phyloP scores from a whole-genome alignment of 1,284 basidiomycete species.

The Cyathus olla region DNA sequence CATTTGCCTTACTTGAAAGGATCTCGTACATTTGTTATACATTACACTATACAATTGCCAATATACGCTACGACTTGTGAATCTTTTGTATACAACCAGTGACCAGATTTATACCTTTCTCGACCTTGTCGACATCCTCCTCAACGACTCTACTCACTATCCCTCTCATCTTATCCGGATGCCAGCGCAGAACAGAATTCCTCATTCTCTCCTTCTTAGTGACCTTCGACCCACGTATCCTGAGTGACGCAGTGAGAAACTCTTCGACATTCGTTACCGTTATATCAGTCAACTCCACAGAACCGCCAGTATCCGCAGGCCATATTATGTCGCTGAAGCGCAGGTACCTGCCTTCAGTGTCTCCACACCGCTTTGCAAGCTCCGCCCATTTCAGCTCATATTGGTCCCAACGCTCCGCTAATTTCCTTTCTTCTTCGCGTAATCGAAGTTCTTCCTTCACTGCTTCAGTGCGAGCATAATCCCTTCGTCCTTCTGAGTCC shows the following conservation, averaged over 20 bases:
- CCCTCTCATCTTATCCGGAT: constrained; percentile 76
- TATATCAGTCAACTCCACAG: constrained; percentile 46
- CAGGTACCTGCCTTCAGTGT: constrained; percentile 5
- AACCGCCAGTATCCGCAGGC: constrained; percentile 52
- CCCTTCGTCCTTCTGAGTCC: constrained; percentile 59
- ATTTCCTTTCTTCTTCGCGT: constrained; percentile 48
- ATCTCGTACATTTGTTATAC: too few relatives aligned
- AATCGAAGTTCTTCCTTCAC: constrained; percentile 54
- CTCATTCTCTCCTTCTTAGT: constrained; percentile 66
- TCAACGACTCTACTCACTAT: constrained; percentile 62
- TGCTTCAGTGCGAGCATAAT: constrained; percentile 58
- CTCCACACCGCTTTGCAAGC: constrained; percentile 27
- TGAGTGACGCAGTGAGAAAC: constrained; percentile 66
- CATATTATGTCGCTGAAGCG: constrained; percentile 68
- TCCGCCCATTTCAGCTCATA: constrained; percentile 63
- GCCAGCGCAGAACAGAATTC: constrained; percentile 73
- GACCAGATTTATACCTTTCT: constrained; percentile 38
- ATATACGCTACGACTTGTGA: too few relatives aligned
- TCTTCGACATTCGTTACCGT: constrained; percentile 54
- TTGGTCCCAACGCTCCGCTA: constrained; percentile 55
- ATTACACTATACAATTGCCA: too few relatives aligned
- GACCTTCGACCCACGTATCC: constrained; percentile 48
- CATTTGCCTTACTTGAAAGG: too few relatives aligned
- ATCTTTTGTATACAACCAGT: constrained; percentile 35
- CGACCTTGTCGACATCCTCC: constrained; percentile 60